These are phyloP conservation scores for Hypomyces rosellus DNA, from an alignment of 2,329 filamentous ascomycete species.

Conservation along the genomic window DNA sequence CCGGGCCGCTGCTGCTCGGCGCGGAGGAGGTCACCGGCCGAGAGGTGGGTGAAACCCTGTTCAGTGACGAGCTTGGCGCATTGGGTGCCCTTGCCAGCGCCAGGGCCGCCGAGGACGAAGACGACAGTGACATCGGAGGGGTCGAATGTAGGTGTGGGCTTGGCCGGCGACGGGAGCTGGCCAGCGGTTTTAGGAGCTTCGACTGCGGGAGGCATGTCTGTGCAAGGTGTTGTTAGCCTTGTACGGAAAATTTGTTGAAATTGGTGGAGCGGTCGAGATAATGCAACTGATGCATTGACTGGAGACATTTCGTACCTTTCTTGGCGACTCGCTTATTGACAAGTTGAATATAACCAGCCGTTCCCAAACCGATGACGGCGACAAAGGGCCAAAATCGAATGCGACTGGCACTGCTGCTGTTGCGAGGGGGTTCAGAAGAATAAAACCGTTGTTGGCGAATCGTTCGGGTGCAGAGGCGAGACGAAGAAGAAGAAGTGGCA, in stretches of 20 bases:
- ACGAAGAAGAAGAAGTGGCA: constrained; percentile 2
- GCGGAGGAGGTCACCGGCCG: constrained; percentile 85
- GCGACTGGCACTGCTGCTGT: constrained; percentile 25
- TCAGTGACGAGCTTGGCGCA: constrained; percentile 80
- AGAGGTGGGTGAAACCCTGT: constrained; percentile 89
- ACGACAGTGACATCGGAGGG: constrained; percentile 77
- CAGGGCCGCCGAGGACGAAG: constrained; percentile 93
- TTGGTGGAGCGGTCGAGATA: no score
- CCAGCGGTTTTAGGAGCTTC: constrained; percentile 33
- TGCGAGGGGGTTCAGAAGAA: constrained; percentile 34
- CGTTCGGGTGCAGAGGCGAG: constrained; percentile 6
- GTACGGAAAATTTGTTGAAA: not conserved
- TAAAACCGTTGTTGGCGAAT: constrained; percentile 30
- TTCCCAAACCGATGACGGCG: constrained; percentile 41
- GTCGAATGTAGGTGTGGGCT: constrained; percentile 63
- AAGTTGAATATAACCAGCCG: constrained; percentile 44
- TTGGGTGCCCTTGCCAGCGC: constrained; percentile 94
- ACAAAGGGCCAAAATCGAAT: constrained; percentile 57
- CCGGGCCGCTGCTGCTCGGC: constrained; percentile 86
- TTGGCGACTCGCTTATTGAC: constrained; percentile 35
- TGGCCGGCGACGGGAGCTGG: constrained; percentile 44
- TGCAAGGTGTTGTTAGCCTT: constrained; percentile 1
- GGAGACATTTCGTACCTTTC: not conserved
- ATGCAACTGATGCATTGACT: no score
- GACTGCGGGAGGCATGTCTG: constrained; percentile 35